Evolutionary conservation across 192 early-diverging fungal genomes (phyloP).

Genomic region (Coemansia sp.): DNA sequence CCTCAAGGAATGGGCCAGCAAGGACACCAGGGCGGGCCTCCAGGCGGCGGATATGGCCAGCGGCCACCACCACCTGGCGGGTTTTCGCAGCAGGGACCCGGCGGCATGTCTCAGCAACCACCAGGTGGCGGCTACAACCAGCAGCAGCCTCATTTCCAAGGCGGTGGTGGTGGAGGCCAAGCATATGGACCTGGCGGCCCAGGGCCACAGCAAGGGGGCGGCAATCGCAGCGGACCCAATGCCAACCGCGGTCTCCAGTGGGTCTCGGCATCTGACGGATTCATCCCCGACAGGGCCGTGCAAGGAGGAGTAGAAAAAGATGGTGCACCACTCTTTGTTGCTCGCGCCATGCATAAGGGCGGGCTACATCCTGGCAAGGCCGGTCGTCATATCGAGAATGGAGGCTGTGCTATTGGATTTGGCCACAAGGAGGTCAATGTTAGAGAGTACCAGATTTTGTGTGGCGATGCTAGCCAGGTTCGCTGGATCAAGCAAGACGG

Average conservation of each 20-base stretch:
- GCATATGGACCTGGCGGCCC: neutral
- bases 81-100: neutral
- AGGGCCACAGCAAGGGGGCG: neutral
- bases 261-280: slow-evolving; percentile 39
- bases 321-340: slow-evolving; percentile 62
- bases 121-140: neutral
- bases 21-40: neutral
- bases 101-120: neutral
- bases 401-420: slow-evolving; percentile 59
- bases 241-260: slow-evolving; percentile 35
- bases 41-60: neutral
- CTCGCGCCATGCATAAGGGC: slow-evolving; percentile 57
- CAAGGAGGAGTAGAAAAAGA: slow-evolving; percentile 63
- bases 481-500: slow-evolving; percentile 59
- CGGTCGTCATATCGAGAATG: slow-evolving; percentile 49
- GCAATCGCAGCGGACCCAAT: neutral
- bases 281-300: slow-evolving; percentile 56
- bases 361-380: slow-evolving; percentile 57
- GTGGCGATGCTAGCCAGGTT: slow-evolving; percentile 61
- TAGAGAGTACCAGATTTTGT: slow-evolving; percentile 62
- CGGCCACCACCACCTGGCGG: neutral
- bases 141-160: neutral
- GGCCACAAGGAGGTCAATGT: slow-evolving; percentile 60
- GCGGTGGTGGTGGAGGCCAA: neutral
- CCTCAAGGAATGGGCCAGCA: slow-evolving; percentile 9